These are phyloP conservation scores for Nannochloropsis granulata DNA, from an alignment of 108 stramenopile genomes.

Conservation along the genomic window DNA sequence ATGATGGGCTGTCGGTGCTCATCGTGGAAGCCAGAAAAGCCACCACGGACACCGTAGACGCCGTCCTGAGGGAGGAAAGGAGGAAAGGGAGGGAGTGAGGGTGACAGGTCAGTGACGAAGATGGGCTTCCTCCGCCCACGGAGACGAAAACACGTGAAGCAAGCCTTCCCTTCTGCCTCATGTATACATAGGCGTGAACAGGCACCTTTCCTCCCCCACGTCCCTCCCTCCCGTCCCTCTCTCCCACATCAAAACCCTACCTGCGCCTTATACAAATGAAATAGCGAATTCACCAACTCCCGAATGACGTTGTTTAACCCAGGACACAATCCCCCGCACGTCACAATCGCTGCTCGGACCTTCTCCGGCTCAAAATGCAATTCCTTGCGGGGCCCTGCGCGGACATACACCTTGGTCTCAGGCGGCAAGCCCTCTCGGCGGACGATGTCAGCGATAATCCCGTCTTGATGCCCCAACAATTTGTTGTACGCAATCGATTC, in stretches of 20 bases:
- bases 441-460: neutral
- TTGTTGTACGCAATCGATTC: neutral
- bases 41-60: constrained; percentile 60
- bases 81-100: neutral
- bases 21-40: constrained; percentile 66
- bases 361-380: constrained; percentile 74
- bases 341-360: constrained; percentile 88
- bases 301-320: constrained; percentile 93
- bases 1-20: constrained; percentile 7
- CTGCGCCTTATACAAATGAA: constrained; percentile 62
- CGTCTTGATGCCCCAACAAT: neutral
- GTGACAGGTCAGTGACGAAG: neutral
- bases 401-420: neutral
- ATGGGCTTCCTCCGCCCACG: neutral
- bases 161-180: neutral
- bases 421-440: neutral
- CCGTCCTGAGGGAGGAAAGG: neutral
- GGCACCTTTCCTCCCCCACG: neutral
- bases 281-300: constrained; percentile 63
- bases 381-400: constrained; percentile 43
- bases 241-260: constrained; percentile 40
- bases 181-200: neutral
- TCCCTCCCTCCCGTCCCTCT: neutral
- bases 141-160: neutral
- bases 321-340: constrained; percentile 90